Evolutionary conservation across 345 rosid species (phyloP).

Genomic region (Psidium guajava): DNA sequence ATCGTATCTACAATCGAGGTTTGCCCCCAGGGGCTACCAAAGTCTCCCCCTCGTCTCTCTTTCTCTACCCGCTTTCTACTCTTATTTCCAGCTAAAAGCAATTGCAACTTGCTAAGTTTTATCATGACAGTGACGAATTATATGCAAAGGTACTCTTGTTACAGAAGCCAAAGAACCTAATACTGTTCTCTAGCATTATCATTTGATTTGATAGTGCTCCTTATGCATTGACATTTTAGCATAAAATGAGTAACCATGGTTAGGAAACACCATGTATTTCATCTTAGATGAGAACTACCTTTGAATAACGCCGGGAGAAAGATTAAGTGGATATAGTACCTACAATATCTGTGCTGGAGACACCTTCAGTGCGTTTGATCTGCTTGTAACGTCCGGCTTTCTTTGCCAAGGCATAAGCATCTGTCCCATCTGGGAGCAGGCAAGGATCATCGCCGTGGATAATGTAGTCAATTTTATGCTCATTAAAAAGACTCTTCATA

Average conservation of each 20-base stretch:
- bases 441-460: slow-evolving; percentile 98
- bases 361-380: slow-evolving; percentile 97
- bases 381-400: slow-evolving; percentile 89
- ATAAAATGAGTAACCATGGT: neutral
- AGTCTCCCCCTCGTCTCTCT: neutral
- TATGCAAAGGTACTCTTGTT: neutral
- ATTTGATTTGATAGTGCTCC: neutral
- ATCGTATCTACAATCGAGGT: neutral
- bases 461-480: slow-evolving; percentile 76
- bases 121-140: neutral
- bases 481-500: slow-evolving; percentile 73
- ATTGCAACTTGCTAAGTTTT: neutral
- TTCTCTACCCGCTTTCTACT: neutral
- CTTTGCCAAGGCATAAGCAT: slow-evolving; percentile 90
- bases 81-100: neutral
- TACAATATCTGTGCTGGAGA: slow-evolving; percentile 97
- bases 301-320: neutral
- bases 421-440: slow-evolving; percentile 89
- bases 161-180: neutral
- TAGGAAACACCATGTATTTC: neutral
- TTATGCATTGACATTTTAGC: neutral
- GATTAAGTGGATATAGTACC: slow-evolving; percentile 33
- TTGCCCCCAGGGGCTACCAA: neutral
- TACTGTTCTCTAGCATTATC: neutral
- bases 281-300: neutral